Evolutionary conservation across 2,329 filamentous ascomycete species (phyloP), one percentile per base, ranked within the genome.

Genomic region (Phoma herbarum): DNA sequence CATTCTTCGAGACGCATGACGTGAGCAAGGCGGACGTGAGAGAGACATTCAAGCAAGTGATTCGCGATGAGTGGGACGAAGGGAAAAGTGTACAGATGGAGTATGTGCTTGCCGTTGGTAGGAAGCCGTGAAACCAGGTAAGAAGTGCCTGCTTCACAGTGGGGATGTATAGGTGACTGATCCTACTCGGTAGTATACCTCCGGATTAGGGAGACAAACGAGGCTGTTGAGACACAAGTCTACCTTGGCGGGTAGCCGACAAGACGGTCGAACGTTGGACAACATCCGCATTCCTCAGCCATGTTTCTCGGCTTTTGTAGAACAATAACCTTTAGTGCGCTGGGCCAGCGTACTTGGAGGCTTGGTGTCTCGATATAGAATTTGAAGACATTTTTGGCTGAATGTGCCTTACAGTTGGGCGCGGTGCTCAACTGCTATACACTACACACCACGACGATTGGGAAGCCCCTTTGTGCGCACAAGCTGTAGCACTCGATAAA

Each of bases 131-230:
- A 6, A 16, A 23, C 20, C 20, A 16, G n/a, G n/a, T n/a, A n/a
- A n/a, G n/a, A n/a, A n/a, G n/a, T n/a, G n/a, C n/a, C n/a, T 7
- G 11, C 4, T 7, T 10, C 1, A 2, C 1, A 12, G 20, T 23
- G 20, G 10, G 23, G 20, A 23, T 23, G 37, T 41, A 14, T 18
- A 4, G 4, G 23, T 14, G 20, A 23, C 12, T 18, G 37, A 8
- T 8, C 9, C 6, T 11, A 7, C 14, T 14, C 10, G 10, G 37
- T 16, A 23, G 20, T 14, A 18, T 18, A 6, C 11, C n/a, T 37
- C n/a, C 33, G 5, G 3, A 5, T 1, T 2, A 37, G 18, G 33
- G 16, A 16, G 20, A 14, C 20, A 23, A 22, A 5, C 20, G 2
- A 41, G 11, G 20, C n/a, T 23, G 37, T 12, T 8, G 2, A 22